These are phyloP conservation scores for Cetradonia linearis DNA, from an alignment of 495 filamentous ascomycete species.

Conservation along the genomic window DNA sequence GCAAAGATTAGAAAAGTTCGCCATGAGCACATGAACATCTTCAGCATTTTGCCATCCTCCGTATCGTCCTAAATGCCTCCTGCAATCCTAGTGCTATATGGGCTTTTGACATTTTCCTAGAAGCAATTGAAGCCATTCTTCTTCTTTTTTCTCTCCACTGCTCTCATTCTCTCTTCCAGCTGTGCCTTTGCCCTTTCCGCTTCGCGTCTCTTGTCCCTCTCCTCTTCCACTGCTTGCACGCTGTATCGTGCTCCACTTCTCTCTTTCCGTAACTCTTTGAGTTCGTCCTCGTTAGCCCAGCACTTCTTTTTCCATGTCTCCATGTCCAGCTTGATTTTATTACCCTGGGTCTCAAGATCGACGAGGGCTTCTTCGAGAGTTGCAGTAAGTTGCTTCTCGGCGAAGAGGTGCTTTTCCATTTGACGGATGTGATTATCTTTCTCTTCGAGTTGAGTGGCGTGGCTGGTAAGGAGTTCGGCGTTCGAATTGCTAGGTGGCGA, in stretches of 20 bases:
- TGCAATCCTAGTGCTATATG: neutral
- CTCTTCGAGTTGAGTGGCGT: slow-evolving; percentile 67
- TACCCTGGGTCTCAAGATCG: slow-evolving; percentile 79
- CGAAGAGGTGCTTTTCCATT: slow-evolving; percentile 92
- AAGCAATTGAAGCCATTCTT: slow-evolving; percentile 96
- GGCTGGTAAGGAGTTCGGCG: slow-evolving; percentile 63
- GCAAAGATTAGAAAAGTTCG: neutral
- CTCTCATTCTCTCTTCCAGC: slow-evolving; percentile 88
- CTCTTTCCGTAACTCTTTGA: slow-evolving; percentile 61
- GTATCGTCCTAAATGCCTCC: neutral
- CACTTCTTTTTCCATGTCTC: slow-evolving; percentile 86
- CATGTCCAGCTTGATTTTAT: slow-evolving; percentile 73
- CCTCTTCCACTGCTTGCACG: slow-evolving; percentile 88
- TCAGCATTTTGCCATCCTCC: slow-evolving; percentile 6
- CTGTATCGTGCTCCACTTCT: slow-evolving; percentile 63
- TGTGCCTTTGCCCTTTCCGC: slow-evolving; percentile 80
- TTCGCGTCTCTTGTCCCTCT: slow-evolving; percentile 72
- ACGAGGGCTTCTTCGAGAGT: slow-evolving; percentile 92
- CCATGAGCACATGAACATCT: slow-evolving; percentile 1
- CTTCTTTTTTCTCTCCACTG: slow-evolving; percentile 96
- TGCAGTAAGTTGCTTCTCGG: slow-evolving; percentile 90
- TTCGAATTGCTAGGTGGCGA: slow-evolving; percentile 53
- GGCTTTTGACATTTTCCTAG: slow-evolving; percentile 29
- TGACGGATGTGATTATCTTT: slow-evolving; percentile 89
- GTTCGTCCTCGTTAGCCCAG: slow-evolving; percentile 64